Evolutionary conservation across 148 eudicot genomes (phyloP).

Genomic region (Rhododendron simsii): DNA sequence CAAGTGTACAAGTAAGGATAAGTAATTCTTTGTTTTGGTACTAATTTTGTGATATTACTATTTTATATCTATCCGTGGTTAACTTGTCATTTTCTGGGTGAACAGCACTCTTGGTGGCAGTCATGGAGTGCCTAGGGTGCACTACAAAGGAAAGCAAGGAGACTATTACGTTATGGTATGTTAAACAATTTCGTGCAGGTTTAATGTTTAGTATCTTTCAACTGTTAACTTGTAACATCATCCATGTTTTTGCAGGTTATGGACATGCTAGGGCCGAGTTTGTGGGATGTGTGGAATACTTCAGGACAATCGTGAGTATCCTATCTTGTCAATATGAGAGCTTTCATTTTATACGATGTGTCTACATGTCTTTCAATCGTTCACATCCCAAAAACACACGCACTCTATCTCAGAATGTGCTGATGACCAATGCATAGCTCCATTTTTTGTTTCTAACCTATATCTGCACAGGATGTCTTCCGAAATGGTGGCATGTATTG

Average conservation of each 20-base stretch:
- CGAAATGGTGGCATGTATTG: conserved; percentile 89
- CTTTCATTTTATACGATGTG: background rate
- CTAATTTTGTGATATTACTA: background rate
- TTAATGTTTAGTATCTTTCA: background rate
- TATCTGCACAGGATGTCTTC: conserved; percentile 67
- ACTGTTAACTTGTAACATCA: conserved; percentile 1
- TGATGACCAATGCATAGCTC: background rate
- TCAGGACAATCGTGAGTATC: conserved; percentile 84
- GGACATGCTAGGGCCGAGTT: conserved; percentile 97
- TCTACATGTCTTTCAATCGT: background rate
- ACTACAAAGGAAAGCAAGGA: conserved; percentile 87
- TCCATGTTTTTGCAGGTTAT: conserved; percentile 51
- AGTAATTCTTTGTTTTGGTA: background rate
- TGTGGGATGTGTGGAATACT: conserved; percentile 96
- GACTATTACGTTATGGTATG: conserved; percentile 87
- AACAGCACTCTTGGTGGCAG: conserved; percentile 83
- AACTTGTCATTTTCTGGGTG: conserved; percentile 13
- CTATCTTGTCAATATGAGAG: background rate
- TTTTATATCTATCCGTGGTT: background rate
- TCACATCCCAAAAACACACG: background rate
- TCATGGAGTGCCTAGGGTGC: conserved; percentile 87
- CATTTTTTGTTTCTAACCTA: background rate
- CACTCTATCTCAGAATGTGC: background rate
- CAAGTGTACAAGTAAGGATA: conserved; percentile 80
- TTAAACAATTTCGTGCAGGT: background rate